These are phyloP conservation scores for Hypoxylon sp. DNA, from an alignment of 2,329 filamentous ascomycete species.

Conservation along the genomic window DNA sequence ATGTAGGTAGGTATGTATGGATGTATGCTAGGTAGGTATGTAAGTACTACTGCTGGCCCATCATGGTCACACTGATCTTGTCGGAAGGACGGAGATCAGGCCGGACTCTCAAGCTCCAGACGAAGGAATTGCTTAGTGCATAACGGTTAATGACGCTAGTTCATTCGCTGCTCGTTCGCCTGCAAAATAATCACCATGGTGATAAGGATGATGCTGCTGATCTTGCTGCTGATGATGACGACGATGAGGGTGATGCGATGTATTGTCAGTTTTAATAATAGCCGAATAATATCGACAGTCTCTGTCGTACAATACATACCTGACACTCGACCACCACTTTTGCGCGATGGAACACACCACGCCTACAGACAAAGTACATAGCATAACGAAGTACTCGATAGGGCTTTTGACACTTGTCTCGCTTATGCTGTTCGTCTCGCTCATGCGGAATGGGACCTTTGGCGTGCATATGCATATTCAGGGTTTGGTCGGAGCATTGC, in stretches of 20 bases:
- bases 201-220: constrained; percentile 24
- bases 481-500: constrained; percentile 43
- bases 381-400: constrained; percentile 41
- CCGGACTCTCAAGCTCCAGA: constrained; percentile 41
- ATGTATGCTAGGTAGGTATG: background rate
- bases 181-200: constrained; percentile 20
- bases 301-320: constrained; percentile 26
- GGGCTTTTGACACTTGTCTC: constrained; percentile 46
- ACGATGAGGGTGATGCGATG: constrained; percentile 38
- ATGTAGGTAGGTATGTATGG: constrained; percentile 1
- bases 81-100: constrained; percentile 47
- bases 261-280: constrained; percentile 41
- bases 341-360: constrained; percentile 40
- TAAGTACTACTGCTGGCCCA: constrained; percentile 34
- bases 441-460: constrained; percentile 40
- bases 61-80: constrained; percentile 45
- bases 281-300: constrained; percentile 19
- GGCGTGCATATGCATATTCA: constrained; percentile 44
- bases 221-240: constrained; percentile 26
- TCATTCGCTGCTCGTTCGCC: constrained; percentile 30
- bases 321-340: constrained; percentile 12
- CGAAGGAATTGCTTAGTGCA: constrained; percentile 35
- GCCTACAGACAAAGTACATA: constrained; percentile 18
- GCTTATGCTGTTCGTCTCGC: constrained; percentile 47
- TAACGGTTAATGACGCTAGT: constrained; percentile 19